Evolutionary conservation across 257 asterid genomes (phyloP).

Genomic region (Cinchona pubescens): DNA sequence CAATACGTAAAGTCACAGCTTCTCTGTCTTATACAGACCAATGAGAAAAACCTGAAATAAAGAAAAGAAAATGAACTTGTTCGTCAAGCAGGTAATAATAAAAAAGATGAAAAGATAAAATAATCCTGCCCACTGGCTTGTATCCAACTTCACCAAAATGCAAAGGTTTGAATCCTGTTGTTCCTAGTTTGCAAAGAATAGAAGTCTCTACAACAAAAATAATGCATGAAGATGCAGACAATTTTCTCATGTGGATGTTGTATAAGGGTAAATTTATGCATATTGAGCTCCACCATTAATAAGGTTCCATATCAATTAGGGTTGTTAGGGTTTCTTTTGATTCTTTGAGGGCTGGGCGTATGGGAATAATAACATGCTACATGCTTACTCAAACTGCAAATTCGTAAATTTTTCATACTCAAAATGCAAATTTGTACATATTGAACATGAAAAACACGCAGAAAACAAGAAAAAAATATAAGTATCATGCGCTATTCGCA

Average conservation of each 20-base stretch:
- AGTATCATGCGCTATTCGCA: not conserved
- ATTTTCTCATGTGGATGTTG: not conserved
- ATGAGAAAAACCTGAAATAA: constrained; percentile 51
- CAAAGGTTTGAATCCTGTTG: not conserved
- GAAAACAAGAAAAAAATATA: not conserved
- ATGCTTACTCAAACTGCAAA: not conserved
- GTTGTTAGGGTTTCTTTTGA: not conserved
- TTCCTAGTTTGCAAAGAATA: not conserved
- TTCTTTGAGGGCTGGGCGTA: too few relatives aligned
- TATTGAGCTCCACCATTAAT: not conserved
- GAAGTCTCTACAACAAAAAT: not conserved
- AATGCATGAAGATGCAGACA: not conserved
- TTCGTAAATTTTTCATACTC: not conserved
- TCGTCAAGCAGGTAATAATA: not conserved
- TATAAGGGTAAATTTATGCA: not conserved
- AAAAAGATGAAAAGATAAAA: not conserved
- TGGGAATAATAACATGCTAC: not conserved
- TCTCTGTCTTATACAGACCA: constrained; percentile 72
- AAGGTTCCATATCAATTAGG: too few relatives aligned
- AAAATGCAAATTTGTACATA: not conserved
- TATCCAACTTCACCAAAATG: not conserved
- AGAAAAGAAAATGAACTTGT: not conserved
- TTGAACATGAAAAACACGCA: too few relatives aligned
- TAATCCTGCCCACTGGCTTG: not conserved
- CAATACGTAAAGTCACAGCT: constrained; percentile 65